Evolutionary conservation across 192 early-diverging fungal species (phyloP), one percentile per base, ranked within the genome.

Genomic region (Chytriomyces sp.): DNA sequence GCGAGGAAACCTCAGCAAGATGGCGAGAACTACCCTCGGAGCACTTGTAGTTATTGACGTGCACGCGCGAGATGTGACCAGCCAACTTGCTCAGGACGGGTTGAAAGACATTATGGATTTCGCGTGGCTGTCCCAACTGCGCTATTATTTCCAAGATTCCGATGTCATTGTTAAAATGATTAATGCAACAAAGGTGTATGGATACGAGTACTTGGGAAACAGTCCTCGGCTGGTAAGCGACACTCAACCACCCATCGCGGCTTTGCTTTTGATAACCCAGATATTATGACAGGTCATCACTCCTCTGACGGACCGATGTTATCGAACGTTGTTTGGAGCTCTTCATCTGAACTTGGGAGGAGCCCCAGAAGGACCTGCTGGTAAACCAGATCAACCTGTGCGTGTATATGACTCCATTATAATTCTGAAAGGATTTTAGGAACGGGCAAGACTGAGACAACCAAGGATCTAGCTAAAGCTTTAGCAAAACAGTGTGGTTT

Each of bases 401-500:
- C n/a, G 4, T 57, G 13, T 13, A n/a, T 57, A 5, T 13, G 16
- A 57, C 16, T 71, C 49, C n/a, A 13, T 53, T 1, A 48, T 73
- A 11, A 26, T 23, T 8, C 28, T 67, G 13, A 67, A 46, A 45
- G 11, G 10, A 23, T 77, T 48, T 73, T 77, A 60, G 85, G 86
- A 43, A 89, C 85, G n/a, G 89, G 89, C n/a, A 90, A 90, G 75
- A 90, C 89, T 6, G 89, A 90, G 76, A 90, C 89, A 6, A 90
- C 89, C 3, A 90, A 90, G 64, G 89, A 90, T 80, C 80, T 90
- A 35, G 89, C 89, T 3, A 90, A 90, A 69, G 89, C 89, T 16
- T 74, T 90, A 28, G 89, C 89, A n/a, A 90, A 90, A 53, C 89
- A 90, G 79, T 90, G 89, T 81, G 89, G 73, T 75, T 53, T 35